A percentile compares a stretch with the other conserved stretches of the same genome.
Evolutionary conservation across 495 filamentous ascomycete genomes (phyloP).

Genomic region (Hypoxylon crocopeplum): DNA sequence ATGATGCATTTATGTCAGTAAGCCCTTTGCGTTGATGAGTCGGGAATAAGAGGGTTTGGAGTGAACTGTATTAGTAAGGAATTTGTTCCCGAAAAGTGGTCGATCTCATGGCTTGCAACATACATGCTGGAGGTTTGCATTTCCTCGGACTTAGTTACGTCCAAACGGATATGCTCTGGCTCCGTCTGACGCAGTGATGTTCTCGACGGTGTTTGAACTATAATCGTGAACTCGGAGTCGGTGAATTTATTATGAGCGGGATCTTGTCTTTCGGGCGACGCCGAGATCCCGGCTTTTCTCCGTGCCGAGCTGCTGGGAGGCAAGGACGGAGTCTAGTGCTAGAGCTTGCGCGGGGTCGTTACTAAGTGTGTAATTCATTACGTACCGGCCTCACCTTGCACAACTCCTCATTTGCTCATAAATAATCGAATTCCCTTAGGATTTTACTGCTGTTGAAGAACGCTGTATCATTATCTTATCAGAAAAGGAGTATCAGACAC

Average conservation of each 20-base stretch:
- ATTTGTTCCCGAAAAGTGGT: too few relatives aligned
- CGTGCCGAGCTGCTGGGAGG: conserved; percentile 23
- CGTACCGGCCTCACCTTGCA: conserved; percentile 11
- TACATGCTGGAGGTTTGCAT: neutral
- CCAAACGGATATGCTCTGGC: neutral
- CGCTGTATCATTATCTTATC: neutral
- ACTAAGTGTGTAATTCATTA: conserved; percentile 19
- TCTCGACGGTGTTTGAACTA: conserved; percentile 21
- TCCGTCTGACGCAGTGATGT: conserved; percentile 7
- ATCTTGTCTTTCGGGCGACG: conserved; percentile 5
- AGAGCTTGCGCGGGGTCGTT: conserved; percentile 35
- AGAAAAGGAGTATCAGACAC: conserved; percentile 1
- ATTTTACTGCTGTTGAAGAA: neutral
- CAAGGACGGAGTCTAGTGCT: conserved; percentile 26
- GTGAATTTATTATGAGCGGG: conserved; percentile 32
- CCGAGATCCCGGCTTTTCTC: conserved; percentile 45
- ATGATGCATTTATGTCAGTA: too few relatives aligned
- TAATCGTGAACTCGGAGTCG: conserved; percentile 22
- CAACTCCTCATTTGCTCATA: conserved; percentile 8
- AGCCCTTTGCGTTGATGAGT: neutral
- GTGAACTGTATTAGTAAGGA: too few relatives aligned
- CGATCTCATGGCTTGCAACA: neutral
- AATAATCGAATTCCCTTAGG: conserved; percentile 2
- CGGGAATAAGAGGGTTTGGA: too few relatives aligned
- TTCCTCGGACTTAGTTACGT: conserved; percentile 16